Conservation (phyloP, 2,329 filamentous ascomycete genomes). For the Chaetomium strumarium region DNA sequence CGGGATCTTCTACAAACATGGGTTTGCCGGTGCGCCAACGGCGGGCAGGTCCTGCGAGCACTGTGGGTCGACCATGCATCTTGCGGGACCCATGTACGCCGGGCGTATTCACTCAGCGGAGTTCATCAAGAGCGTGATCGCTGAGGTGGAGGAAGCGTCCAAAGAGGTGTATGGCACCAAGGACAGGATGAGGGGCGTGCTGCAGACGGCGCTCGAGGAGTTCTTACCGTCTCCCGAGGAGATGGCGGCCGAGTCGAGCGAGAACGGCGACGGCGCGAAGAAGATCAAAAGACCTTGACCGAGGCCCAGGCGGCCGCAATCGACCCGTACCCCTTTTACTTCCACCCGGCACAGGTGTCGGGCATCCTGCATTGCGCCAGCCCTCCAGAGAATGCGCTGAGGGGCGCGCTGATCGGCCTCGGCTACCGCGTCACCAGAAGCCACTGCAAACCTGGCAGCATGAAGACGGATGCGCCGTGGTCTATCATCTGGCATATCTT, state of each 20-base stretch:
- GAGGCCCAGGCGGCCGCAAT: slow-evolving; percentile 54
- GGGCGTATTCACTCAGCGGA: slow-evolving; percentile 78
- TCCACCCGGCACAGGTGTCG: slow-evolving; percentile 68
- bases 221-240: slow-evolving; percentile 32
- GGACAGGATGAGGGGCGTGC: slow-evolving; percentile 81
- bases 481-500: slow-evolving; percentile 85
- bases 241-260: slow-evolving; percentile 34
- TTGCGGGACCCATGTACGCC: slow-evolving; percentile 92
- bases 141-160: slow-evolving; percentile 62
- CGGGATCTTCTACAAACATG: slow-evolving; percentile 70
- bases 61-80: slow-evolving; percentile 79
- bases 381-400: slow-evolving; percentile 70
- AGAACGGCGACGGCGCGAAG: slow-evolving; percentile 25
- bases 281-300: slow-evolving; percentile 16
- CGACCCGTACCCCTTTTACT: slow-evolving; percentile 80
- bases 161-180: slow-evolving; percentile 71
- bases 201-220: slow-evolving; percentile 83
- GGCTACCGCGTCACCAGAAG: slow-evolving; percentile 81
- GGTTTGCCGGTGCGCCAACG: slow-evolving; percentile 64
- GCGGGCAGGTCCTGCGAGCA: slow-evolving; percentile 66
- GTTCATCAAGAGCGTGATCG: slow-evolving; percentile 75
- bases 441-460: slow-evolving; percentile 81
- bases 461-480: slow-evolving; percentile 95
- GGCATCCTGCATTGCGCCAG: slow-evolving; percentile 74
- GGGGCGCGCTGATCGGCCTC: slow-evolving; percentile 72